Base-by-base conservation (phyloP, 73 alveolate species). In the Paraurostyla sp. region DNA sequence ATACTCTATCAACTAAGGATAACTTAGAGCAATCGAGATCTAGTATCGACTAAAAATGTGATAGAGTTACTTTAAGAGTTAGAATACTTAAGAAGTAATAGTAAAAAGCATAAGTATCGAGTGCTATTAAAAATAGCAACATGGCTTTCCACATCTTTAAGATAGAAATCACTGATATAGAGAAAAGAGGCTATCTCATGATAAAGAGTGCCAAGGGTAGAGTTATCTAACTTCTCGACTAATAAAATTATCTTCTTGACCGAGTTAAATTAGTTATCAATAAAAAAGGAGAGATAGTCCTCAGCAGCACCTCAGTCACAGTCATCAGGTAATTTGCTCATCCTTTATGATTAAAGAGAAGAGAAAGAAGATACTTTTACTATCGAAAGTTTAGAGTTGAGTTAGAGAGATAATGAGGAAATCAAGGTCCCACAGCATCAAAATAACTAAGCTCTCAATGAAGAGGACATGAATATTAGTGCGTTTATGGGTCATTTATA, bases 281-380 rank as follows among this genome's bases (percentile, higher is more conserved):
- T 46, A 35, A 32, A 35, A 81, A 65, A 57, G 91, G 83, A 20
- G 69, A 81, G 58, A 42, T 81, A 3, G 82, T 81, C 30, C 50
- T 81, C 30, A 29, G 38, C n/a, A 40, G 58, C 45, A 81, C 82
- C 0, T 40, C 80, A 20, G 43, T 51, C 49, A 81, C 83, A 0
- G 86, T 46, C 0, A 73, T 73, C 46, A 73, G 82, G 82, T 65
- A 38, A 65, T 29, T 25, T 51, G 7, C 9, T 6, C n/a, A 45
- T 18, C 9, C 2, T 18, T 13, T 43, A 32, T 50, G 4, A 15
- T 45, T 27, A 49, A 13, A 40, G 80, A 32, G 71, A 56, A 41
- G 91, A 81, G 43, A 38, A 41, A 58, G 91, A 81, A 23, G 91
- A 81, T 13, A 57, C 75, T 45, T 81, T 57, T 36, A 58, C 71